phyloP scores from a whole-genome alignment of 75 land plant genomes.

The Selaginella tamariscina region DNA sequence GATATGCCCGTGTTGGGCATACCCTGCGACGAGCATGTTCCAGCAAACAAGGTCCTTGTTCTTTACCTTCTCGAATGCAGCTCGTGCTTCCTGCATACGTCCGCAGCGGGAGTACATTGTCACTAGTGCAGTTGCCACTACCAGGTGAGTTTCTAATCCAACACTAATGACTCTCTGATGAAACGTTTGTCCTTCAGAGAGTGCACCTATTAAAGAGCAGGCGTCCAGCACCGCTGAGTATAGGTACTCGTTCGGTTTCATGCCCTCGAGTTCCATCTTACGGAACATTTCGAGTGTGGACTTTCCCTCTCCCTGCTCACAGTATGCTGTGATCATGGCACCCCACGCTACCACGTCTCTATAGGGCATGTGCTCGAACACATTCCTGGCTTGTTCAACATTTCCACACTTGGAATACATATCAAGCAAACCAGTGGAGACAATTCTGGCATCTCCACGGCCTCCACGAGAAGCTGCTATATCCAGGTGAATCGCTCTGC shows the following conservation, averaged over 20 bases:
- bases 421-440: not conserved
- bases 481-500: not conserved
- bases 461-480: not conserved
- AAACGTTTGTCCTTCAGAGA: not conserved
- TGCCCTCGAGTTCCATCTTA: constrained; percentile 2
- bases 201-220: not conserved
- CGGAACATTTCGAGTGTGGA: not conserved
- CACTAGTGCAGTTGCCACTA: not conserved
- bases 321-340: not conserved
- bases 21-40: not conserved
- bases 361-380: not conserved
- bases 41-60: not conserved
- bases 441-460: not conserved
- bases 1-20: constrained; percentile 3
- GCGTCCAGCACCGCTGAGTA: not conserved
- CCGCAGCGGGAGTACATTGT: not conserved
- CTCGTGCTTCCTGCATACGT: not conserved
- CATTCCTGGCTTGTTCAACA: not conserved
- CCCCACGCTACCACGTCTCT: not conserved
- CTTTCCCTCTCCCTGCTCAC: constrained; percentile 5
- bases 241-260: not conserved
- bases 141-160: constrained; percentile 6
- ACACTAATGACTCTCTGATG: not conserved
- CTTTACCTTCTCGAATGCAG: not conserved
- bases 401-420: constrained; percentile 5